Evolutionary conservation across 768 basidiomycete species (phyloP).

Genomic region (Pleurotus pulmonarius): DNA sequence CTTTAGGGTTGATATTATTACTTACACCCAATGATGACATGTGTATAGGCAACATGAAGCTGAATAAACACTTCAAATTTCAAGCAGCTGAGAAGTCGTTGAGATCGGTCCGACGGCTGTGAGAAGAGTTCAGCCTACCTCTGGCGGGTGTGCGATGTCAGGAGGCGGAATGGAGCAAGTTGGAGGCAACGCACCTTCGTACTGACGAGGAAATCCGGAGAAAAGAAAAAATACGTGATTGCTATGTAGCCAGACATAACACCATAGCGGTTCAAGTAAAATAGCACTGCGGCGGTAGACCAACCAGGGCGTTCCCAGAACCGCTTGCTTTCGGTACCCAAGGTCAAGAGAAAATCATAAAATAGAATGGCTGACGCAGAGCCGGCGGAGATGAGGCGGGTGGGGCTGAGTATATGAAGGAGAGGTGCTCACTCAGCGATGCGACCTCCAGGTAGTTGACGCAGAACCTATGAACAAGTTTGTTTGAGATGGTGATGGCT

Average conservation of each 20-base stretch:
- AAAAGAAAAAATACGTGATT: constrained; percentile 28
- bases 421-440: too few relatives aligned
- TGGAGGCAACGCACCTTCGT: not conserved
- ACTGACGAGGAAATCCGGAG: constrained; percentile 10
- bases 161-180: not conserved
- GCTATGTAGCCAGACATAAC: constrained; percentile 33
- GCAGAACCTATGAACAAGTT: too few relatives aligned
- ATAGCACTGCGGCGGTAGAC: constrained; percentile 30
- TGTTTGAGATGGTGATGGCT: too few relatives aligned
- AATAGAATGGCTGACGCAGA: constrained; percentile 34
- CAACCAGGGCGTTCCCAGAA: constrained; percentile 35
- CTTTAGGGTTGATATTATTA: too few relatives aligned
- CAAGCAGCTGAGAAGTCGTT: too few relatives aligned
- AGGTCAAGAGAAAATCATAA: constrained; percentile 45
- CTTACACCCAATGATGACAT: too few relatives aligned
- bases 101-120: not conserved
- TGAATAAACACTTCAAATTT: too few relatives aligned
- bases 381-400: too few relatives aligned
- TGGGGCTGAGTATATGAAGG: too few relatives aligned
- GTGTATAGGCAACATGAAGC: too few relatives aligned
- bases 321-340: constrained; percentile 34
- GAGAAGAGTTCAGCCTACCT: not conserved
- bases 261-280: constrained; percentile 39
- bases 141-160: not conserved
- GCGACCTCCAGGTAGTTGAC: too few relatives aligned